Percentiles rank a stretch among this genome's conserved stretches.
Conservation (phyloP, 2,329 filamentous ascomycete genomes). For the Cercospora beticola region DNA sequence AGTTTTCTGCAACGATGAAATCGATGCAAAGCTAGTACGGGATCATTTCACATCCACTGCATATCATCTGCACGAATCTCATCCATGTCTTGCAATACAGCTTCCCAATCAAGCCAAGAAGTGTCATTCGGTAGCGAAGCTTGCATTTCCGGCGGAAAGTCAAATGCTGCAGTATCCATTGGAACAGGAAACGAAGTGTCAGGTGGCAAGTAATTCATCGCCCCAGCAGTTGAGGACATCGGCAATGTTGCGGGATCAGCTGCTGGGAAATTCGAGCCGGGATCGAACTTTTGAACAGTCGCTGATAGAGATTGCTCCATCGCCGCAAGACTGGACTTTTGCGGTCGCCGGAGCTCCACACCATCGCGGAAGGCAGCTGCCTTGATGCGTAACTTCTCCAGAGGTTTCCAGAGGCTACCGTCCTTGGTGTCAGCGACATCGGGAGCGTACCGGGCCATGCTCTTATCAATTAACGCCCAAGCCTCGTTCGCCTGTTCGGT, state of each 20-base stretch:
- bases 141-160: conserved; percentile 27
- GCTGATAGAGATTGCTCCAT: background rate
- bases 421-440: conserved; percentile 52
- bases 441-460: conserved; percentile 47
- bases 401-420: conserved; percentile 56
- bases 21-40: background rate
- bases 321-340: background rate
- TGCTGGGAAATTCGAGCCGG: background rate
- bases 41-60: conserved; percentile 49
- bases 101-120: conserved; percentile 41
- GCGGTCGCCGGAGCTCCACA: background rate
- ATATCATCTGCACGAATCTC: conserved; percentile 54
- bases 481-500: conserved; percentile 51
- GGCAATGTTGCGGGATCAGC: background rate
- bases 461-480: conserved; percentile 51
- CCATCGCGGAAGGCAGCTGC: conserved; percentile 40
- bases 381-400: conserved; percentile 55
- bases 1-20: background rate
- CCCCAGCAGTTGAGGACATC: background rate
- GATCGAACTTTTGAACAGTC: background rate
- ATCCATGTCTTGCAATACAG: conserved; percentile 37
- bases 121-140: conserved; percentile 23
- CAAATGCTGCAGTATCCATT: conserved; percentile 17
- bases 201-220: background rate
- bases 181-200: conserved; percentile 5